Conservation (phyloP, 1,284 basidiomycete species). For the Trichosporon sp. region DNA sequence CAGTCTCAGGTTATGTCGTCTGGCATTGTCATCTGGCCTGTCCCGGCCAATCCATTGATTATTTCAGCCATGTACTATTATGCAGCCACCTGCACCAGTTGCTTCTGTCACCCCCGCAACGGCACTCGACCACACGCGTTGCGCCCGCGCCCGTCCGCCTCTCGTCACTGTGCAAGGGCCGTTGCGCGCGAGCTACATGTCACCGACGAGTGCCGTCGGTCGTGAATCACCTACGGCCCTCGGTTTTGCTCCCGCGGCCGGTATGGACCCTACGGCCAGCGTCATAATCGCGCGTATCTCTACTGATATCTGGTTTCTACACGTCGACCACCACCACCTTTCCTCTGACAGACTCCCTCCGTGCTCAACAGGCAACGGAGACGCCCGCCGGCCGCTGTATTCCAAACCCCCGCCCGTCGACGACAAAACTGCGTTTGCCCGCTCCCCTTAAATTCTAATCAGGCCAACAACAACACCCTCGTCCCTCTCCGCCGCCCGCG, state of each 20-base stretch:
- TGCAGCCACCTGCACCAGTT: neutral
- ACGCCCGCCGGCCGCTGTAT: neutral
- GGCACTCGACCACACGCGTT: neutral
- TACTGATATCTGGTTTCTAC: neutral
- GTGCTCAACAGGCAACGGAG: neutral
- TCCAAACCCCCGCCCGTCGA: neutral
- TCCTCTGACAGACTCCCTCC: neutral
- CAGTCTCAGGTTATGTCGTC: neutral
- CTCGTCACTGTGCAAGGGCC: neutral
- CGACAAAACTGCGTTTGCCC: neutral
- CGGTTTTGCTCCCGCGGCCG: neutral
- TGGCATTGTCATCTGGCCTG: neutral
- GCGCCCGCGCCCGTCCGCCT: neutral
- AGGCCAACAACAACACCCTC: neutral
- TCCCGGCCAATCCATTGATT: neutral
- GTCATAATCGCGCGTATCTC: constrained; percentile 1
- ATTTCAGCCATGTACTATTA: neutral
- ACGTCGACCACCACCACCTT: neutral
- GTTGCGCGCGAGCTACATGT: neutral
- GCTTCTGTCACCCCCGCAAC: neutral
- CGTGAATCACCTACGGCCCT: neutral
- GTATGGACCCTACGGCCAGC: neutral
- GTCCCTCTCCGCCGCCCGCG: neutral
- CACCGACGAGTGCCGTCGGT: neutral
- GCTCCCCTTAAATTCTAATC: neutral